Conservation (phyloP, 1,284 basidiomycete species). For the Leucoagaricus sp. region DNA sequence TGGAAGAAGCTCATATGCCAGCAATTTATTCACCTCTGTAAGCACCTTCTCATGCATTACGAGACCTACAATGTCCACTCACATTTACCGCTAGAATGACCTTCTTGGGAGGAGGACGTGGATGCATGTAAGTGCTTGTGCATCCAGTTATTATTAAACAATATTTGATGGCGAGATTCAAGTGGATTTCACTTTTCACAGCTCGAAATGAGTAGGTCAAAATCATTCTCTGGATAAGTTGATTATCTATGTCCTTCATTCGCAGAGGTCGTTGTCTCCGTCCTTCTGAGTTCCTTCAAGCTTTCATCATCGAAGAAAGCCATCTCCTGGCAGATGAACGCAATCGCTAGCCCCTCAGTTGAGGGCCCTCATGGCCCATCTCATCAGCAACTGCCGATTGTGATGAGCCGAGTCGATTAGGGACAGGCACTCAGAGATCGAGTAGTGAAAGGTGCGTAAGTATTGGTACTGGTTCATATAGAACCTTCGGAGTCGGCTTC, state of each 20-base stretch:
- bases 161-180: background rate
- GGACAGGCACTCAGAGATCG: too few species aligned
- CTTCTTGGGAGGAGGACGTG: slow-evolving; percentile 38
- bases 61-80: background rate
- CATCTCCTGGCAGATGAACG: slow-evolving; percentile 24
- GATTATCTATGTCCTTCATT: background rate
- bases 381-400: too few species aligned
- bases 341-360: slow-evolving; percentile 20
- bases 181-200: slow-evolving; percentile 26
- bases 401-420: too few species aligned
- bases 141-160: background rate
- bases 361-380: slow-evolving; percentile 2
- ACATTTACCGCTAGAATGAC: slow-evolving; percentile 39
- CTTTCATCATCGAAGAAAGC: slow-evolving; percentile 21
- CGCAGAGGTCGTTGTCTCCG: slow-evolving; percentile 24
- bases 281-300: slow-evolving; percentile 21
- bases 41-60: background rate
- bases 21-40: slow-evolving; percentile 38
- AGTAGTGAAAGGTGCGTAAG: too few species aligned
- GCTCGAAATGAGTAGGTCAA: slow-evolving; percentile 29
- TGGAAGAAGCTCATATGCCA: slow-evolving; percentile 30
- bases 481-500: too few species aligned
- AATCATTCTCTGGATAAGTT: background rate
- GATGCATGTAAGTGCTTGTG: slow-evolving; percentile 40
- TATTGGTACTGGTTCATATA: too few species aligned